Evolutionary conservation across 805 yeast genomes (phyloP), one percentile per base, ranked within the genome.

Genomic region (Lipomyces chichibuensis): DNA sequence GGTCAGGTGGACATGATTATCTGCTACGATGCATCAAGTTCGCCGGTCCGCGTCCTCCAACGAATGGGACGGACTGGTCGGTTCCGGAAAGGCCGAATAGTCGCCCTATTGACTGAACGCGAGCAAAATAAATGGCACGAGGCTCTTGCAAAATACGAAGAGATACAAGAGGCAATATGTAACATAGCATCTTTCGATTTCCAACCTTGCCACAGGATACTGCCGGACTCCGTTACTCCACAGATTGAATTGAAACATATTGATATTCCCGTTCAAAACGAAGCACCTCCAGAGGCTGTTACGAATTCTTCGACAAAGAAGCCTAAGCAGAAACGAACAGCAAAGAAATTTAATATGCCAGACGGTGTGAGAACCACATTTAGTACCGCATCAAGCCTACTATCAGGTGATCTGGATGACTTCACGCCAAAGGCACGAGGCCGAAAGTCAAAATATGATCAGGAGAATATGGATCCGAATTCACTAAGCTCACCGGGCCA

Each of bases 11-110:
- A 95, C 77, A 76, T 95, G 73, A 94, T 95, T 72, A 83, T 95
- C 7, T 93, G 97, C 75, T 95, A 87, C 78, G 99, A 95, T 74
- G 91, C 97, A 0, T 92, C 98, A 0, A 84, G 92, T 35, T 91
- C 97, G 57, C 98, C 98, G 0, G 94, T 95, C 65, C 91, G 96
- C 66, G 92, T 90, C 72, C 84, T 95, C 53, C 99, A 95, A 76
- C 81, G 99, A 73, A 92, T 95, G 96, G 99, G 99, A 33, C 86
- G 99, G 79, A 95, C 99, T 0, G 99, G 99, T 23, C 88, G 99
- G 79, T 91, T 92, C 75, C 81, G 97, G 72, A 92, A 90, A 72
- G 99, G 99, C 53, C 85, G 84, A 66, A 90, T 95, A 1, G 79
- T 91, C 3, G 78, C 93, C 49, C 77, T 95, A 4, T 86, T 94